Conservation (phyloP, 2,329 filamentous ascomycete genomes). For the Pseudomassariella vexata region DNA sequence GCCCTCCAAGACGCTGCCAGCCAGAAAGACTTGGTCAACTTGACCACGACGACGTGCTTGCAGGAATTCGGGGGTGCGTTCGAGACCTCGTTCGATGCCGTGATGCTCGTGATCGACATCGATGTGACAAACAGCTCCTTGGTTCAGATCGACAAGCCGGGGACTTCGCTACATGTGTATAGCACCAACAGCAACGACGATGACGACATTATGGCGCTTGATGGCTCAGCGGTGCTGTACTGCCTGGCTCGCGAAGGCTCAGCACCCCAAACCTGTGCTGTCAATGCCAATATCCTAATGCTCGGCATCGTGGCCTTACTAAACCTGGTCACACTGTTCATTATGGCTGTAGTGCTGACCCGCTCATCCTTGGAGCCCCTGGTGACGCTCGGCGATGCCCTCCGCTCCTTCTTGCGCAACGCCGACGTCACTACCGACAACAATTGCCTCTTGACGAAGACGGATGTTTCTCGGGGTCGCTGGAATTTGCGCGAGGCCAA, state of each 20-base stretch:
- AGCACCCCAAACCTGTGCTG: conserved; percentile 26
- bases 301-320: conserved; percentile 30
- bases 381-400: conserved; percentile 24
- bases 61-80: conserved; percentile 24
- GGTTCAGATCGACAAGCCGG: conserved; percentile 24
- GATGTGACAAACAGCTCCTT: conserved; percentile 24
- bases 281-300: conserved; percentile 37
- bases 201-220: conserved; percentile 10
- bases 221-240: conserved; percentile 20
- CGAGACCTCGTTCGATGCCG: conserved; percentile 24
- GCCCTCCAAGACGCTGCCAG: conserved; percentile 27
- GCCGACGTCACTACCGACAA: conserved; percentile 25
- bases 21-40: conserved; percentile 20
- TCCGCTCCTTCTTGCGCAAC: conserved; percentile 22
- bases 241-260: conserved; percentile 26
- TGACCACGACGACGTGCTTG: conserved; percentile 25
- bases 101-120: conserved; percentile 26
- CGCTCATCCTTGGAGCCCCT: conserved; percentile 22
- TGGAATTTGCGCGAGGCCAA: conserved; percentile 38
- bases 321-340: conserved; percentile 19
- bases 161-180: conserved; percentile 13
- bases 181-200: too few species aligned
- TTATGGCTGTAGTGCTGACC: conserved; percentile 18
- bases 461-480: conserved; percentile 34
- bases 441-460: conserved; percentile 40